Evolutionary conservation across 176 grass and related monocot genomes (phyloP), one percentile per base, ranked within the genome.

Genomic region (Hyparrhenia diplandra): DNA sequence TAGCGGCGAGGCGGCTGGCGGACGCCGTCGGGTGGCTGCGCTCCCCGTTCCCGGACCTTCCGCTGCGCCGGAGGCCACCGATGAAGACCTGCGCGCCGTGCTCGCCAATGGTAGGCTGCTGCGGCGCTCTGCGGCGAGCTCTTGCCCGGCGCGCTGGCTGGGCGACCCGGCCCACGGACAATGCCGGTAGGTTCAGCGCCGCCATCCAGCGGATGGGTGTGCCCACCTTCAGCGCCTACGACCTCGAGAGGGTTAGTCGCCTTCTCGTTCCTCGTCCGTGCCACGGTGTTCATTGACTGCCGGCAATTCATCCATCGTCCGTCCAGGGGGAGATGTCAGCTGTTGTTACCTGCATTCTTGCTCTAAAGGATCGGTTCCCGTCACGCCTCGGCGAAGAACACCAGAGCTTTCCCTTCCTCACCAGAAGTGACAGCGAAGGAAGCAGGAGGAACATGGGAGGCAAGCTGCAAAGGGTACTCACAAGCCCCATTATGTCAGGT

Each of bases 401-500:
- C 18, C n/a, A n/a, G 45, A 61, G 54, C 62, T 25, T 36, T 3
- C 31, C 45, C 58, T 88, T 80, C 52, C 69, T 88, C 37, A 62
- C 74, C 51, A 83, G 86, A 52, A 59, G 79, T 24, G 86, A 88
- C 17, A 88, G 78, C 32, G 90, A 91, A 64, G 86, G 83, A 41
- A 57, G 68, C n/a, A n/a, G 81, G 67, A 84, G 63, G 72, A 68
- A 47, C 35, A 32, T 65, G 67, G 86, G 79, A 30, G 35, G 83
- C 74, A 75, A 88, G 74, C 41, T 85, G 69, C 90, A 88, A 54
- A 85, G 80, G 43, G 54, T 79, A 23, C 83, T 92, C 32, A 75
- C 79, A 8, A 92, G 74, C 73, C 86, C 86, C 40, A 49, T 88
- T 41, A 88, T 92, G 90, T 92, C 83, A 92, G 89, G 89, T 51